Conservation (phyloP, 345 rosid species). For the Eutrema yunnanense region DNA sequence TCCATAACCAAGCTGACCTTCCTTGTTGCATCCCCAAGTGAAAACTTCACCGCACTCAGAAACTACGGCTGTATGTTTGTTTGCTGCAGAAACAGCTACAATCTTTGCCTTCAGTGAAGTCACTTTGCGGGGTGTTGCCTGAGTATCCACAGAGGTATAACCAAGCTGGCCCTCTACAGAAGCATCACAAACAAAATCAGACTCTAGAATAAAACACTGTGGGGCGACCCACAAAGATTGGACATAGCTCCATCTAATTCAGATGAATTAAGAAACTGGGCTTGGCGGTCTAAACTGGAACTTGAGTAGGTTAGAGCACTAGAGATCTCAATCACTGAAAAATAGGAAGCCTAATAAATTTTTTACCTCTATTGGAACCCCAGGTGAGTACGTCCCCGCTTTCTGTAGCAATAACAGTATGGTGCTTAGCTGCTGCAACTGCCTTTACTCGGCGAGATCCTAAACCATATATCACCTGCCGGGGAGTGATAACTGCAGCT, state of each 20-base stretch:
- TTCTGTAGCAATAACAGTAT: constrained; percentile 88
- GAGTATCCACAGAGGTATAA: constrained; percentile 90
- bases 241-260: background rate
- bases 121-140: constrained; percentile 94
- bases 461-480: constrained; percentile 79
- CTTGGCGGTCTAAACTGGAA: background rate
- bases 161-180: constrained; percentile 98
- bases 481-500: constrained; percentile 98
- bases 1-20: constrained; percentile 99
- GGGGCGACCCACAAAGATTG: background rate
- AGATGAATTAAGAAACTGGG: background rate
- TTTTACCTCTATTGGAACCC: constrained; percentile 97
- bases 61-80: constrained; percentile 91
- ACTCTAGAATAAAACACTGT: background rate
- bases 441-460: constrained; percentile 83
- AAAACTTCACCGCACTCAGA: constrained; percentile 88
- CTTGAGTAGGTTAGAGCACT: background rate
- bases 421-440: constrained; percentile 98
- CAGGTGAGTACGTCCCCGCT: constrained; percentile 89
- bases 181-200: constrained; percentile 21
- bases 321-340: background rate
- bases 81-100: constrained; percentile 92
- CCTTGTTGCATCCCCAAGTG: constrained; percentile 98
- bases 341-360: background rate
- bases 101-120: constrained; percentile 64